phyloP scores from a whole-genome alignment of 345 rosid species.

The Luvunga scandens region DNA sequence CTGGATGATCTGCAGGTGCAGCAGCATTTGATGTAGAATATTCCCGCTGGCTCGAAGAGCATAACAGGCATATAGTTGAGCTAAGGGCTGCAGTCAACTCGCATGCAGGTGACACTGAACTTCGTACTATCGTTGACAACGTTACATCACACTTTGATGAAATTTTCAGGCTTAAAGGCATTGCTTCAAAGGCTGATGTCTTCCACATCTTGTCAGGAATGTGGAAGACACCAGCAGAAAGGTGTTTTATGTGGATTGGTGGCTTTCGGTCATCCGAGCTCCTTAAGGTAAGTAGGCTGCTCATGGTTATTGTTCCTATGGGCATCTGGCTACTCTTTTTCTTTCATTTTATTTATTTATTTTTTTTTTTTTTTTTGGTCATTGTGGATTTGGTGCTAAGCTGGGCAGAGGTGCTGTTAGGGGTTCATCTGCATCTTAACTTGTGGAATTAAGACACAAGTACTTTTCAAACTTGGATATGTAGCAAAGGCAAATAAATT shows the following conservation, averaged over 20 bases:
- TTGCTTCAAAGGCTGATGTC: conserved; percentile 87
- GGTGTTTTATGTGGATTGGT: conserved; percentile 95
- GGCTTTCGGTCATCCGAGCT: conserved; percentile 94
- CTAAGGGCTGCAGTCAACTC: conserved; percentile 87
- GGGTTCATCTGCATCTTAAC: neutral
- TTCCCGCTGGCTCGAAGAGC: conserved; percentile 89
- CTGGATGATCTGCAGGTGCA: conserved; percentile 53
- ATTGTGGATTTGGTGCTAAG: conserved; percentile 2
- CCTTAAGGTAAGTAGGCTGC: conserved; percentile 56
- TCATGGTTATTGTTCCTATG: neutral
- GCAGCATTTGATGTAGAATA: conserved; percentile 86
- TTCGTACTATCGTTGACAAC: conserved; percentile 63
- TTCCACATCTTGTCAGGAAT: conserved; percentile 93
- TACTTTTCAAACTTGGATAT: neutral
- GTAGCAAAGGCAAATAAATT: neutral
- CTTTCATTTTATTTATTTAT: too few species aligned
- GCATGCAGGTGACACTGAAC: conserved; percentile 89
- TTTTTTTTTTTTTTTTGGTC: too few species aligned
- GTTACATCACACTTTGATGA: conserved; percentile 70
- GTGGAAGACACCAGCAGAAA: conserved; percentile 98
- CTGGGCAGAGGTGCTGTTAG: neutral
- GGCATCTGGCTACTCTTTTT: neutral
- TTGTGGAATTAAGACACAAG: neutral
- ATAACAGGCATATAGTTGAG: conserved; percentile 65
- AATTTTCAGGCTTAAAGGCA: conserved; percentile 71